A percentile compares a stretch with the other conserved stretches of the same genome.
These are phyloP conservation scores for Serendipita vermifera DNA, from an alignment of 768 basidiomycete species.

Conservation along the genomic window DNA sequence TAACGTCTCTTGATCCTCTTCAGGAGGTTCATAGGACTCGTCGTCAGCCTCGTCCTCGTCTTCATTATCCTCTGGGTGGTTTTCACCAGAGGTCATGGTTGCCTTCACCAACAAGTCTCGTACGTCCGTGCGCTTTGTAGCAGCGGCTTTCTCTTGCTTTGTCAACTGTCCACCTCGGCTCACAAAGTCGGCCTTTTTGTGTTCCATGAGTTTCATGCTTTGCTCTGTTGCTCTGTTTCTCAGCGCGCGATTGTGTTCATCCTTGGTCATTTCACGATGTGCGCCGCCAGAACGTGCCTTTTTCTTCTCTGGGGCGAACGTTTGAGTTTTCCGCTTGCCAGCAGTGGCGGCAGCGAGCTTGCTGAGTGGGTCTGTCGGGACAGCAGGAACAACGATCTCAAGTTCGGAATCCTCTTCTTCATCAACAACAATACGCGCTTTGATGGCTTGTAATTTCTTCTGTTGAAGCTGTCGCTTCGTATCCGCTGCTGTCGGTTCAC, in stretches of 20 bases:
- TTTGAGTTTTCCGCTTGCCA: neutral
- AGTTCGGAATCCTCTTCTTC: neutral
- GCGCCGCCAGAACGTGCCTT: neutral
- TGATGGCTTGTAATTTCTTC: neutral
- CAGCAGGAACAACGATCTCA: neutral
- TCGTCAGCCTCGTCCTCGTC: constrained; percentile 6
- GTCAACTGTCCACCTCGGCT: neutral
- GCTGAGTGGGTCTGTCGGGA: neutral
- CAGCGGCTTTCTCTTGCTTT: neutral
- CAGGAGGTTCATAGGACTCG: neutral
- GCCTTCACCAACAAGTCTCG: neutral
- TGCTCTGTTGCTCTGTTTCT: neutral
- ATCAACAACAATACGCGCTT: neutral
- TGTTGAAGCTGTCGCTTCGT: neutral
- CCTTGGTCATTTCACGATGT: neutral
- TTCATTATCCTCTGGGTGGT: neutral
- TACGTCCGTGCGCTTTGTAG: neutral
- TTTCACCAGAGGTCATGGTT: neutral
- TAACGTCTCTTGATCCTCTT: neutral
- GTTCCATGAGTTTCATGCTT: neutral
- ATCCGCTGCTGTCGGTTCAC: no score
- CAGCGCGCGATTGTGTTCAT: neutral
- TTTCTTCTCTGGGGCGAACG: neutral
- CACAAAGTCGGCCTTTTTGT: neutral
- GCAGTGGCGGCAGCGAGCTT: neutral